A percentile compares a stretch with the other conserved stretches of the same genome.
These are phyloP conservation scores for Malassezia pachydermatis DNA, from an alignment of 1,284 basidiomycete species.

Conservation along the genomic window DNA sequence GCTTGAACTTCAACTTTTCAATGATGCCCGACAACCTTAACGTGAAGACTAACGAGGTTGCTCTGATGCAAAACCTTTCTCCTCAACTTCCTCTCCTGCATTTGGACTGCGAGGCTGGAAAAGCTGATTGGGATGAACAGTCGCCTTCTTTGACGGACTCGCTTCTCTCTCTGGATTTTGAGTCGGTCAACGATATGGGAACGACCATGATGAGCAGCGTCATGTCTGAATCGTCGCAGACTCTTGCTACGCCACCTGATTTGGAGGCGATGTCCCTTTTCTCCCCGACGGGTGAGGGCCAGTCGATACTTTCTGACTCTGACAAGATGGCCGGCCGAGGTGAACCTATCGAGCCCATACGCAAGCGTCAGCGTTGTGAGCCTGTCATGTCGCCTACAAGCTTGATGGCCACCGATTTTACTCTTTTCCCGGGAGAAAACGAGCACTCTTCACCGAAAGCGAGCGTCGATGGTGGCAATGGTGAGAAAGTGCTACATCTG, in stretches of 20 bases:
- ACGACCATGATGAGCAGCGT: slow-evolving; percentile 1
- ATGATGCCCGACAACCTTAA: not conserved
- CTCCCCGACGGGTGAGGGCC: not conserved
- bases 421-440: slow-evolving; percentile 13
- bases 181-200: slow-evolving; percentile 1
- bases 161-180: slow-evolving; percentile 16
- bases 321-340: too few species aligned
- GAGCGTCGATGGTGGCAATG: not conserved
- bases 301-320: too few species aligned
- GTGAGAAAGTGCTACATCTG: not conserved
- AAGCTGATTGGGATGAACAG: slow-evolving; percentile 5
- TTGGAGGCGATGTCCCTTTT: not conserved
- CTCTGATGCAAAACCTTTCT: not conserved
- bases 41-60: slow-evolving; percentile 5
- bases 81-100: not conserved
- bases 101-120: not conserved
- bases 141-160: slow-evolving; percentile 16
- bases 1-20: not conserved
- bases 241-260: not conserved
- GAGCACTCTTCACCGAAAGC: not conserved
- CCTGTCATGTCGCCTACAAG: too few species aligned
- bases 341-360: too few species aligned
- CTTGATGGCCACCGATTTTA: slow-evolving; percentile 10
- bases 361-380: too few species aligned
- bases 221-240: slow-evolving; percentile 3